phyloP scores from a whole-genome alignment of 768 basidiomycete species.

The Mycena amicta region DNA sequence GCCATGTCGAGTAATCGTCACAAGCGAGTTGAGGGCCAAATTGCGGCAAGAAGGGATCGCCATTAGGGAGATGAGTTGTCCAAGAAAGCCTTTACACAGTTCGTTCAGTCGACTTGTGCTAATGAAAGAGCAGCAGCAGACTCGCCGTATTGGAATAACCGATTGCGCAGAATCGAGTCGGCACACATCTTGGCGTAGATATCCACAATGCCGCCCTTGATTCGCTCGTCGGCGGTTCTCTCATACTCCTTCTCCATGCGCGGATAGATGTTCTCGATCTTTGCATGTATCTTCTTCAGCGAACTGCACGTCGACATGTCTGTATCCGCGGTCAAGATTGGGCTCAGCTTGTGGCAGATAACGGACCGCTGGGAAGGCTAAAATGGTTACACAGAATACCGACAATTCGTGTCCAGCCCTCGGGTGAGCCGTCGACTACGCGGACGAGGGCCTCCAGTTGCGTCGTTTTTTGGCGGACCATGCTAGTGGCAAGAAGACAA shows the following conservation, averaged over 20 bases:
- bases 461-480: background rate
- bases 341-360: background rate
- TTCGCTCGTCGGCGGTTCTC: slow-evolving; percentile 29
- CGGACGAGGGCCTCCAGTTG: background rate
- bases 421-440: background rate
- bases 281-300: background rate
- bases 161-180: slow-evolving; percentile 43
- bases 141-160: slow-evolving; percentile 41
- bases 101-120: too few species aligned
- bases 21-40: slow-evolving; percentile 40
- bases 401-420: background rate
- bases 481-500: too few species aligned
- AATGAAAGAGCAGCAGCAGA: too few species aligned
- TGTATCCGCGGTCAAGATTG: background rate
- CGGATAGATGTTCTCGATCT: slow-evolving; percentile 34
- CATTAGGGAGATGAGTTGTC: slow-evolving; percentile 42
- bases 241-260: slow-evolving; percentile 39
- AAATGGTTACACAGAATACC: background rate
- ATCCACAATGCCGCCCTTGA: slow-evolving; percentile 43
- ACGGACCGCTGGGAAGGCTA: background rate
- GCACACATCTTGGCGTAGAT: slow-evolving; percentile 48
- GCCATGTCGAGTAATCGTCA: slow-evolving; percentile 46
- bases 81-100: slow-evolving; percentile 35
- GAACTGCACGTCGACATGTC: background rate
- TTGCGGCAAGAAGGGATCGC: slow-evolving; percentile 35